Evolutionary conservation across 2,329 filamentous ascomycete genomes (phyloP), one percentile per base, ranked within the genome.

Genomic region (Colletotrichum cereale): DNA sequence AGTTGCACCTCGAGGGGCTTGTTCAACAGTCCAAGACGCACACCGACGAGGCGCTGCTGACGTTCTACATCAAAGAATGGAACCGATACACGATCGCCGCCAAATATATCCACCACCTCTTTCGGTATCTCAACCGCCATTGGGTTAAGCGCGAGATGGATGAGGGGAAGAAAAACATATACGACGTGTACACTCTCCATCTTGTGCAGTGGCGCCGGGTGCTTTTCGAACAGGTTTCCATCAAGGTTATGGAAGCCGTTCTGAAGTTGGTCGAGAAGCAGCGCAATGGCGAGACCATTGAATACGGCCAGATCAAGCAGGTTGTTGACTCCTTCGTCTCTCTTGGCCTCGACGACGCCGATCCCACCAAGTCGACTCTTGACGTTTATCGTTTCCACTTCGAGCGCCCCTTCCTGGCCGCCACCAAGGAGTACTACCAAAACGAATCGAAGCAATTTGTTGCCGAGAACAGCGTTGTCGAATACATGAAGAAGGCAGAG

Each of bases 401-500:
- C 79, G 96, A 99, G 84, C 90, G 89, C 77, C 96, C 97, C 0
- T 99, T 98, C 87, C 88, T 99, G 63, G 87, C 88, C 7, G 94
- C 95, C 3, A 99, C 96, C 12, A 90, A 89, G 76, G 84, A 87
- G 38, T 99, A 97, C 84, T 99, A 99, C 81, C 88, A 94, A 76
- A 91, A 92, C 56, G 97, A 99, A 81, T 98, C 96, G 26, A 94
- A 94, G 77, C 92, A 95, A 74, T 99, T 99, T 79, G 90, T 99
- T 42, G 93, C 95, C 14, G 96, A 98, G 81, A 99, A 99, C 80
- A 97, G 93, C 74, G 95, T 99, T 5, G 95, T 99, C 42, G 96
- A 99, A 79, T 99, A 98, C 84, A 98, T 99, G 96, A 98, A 98
- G 87, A 99, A 99, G 88, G 97, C 96, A 0, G 96, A 98, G 83